Conservation (phyloP, 768 basidiomycete species). For the Phylloporus arenicola region DNA sequence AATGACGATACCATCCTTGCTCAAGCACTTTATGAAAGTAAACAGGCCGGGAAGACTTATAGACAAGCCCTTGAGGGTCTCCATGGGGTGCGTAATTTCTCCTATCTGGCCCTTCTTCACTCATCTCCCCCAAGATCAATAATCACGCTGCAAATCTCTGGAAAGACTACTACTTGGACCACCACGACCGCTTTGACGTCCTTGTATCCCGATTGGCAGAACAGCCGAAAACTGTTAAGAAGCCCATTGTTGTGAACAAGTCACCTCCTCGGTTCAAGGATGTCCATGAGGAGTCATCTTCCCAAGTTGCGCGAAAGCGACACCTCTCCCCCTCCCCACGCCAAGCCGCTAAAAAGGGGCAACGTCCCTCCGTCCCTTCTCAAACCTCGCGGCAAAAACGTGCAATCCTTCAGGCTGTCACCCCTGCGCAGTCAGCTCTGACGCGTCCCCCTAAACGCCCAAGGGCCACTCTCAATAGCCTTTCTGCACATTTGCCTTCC, state of each 20-base stretch:
- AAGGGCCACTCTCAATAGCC: slow-evolving; percentile 51
- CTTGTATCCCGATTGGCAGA: slow-evolving; percentile 22
- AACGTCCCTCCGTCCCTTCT: slow-evolving; percentile 18
- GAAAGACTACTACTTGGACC: slow-evolving; percentile 78
- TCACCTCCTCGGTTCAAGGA: slow-evolving; percentile 8
- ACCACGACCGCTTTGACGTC: slow-evolving; percentile 55
- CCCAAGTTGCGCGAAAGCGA: slow-evolving; percentile 35
- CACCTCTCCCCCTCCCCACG: slow-evolving; percentile 21
- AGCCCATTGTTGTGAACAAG: slow-evolving; percentile 19
- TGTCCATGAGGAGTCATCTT: slow-evolving; percentile 7
- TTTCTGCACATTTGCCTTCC: slow-evolving; percentile 40
- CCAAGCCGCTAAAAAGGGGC: slow-evolving; percentile 22
- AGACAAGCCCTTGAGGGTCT: slow-evolving; percentile 62
- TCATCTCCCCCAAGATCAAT: slow-evolving; percentile 31
- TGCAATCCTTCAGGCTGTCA: slow-evolving; percentile 13
- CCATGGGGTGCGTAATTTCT: slow-evolving; percentile 48
- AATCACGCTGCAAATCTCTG: slow-evolving; percentile 54
- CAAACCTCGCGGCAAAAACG: slow-evolving; percentile 25
- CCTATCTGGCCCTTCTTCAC: not conserved
- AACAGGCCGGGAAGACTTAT: slow-evolving; percentile 44
- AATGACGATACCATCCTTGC: slow-evolving; percentile 59
- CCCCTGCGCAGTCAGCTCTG: slow-evolving; percentile 18
- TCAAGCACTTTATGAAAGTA: slow-evolving; percentile 37
- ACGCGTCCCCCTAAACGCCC: slow-evolving; percentile 28
- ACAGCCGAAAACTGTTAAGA: slow-evolving; percentile 29